These are phyloP conservation scores for Cenchrus fungigraminus DNA, from an alignment of 176 grass and related monocot species.

Conservation along the genomic window DNA sequence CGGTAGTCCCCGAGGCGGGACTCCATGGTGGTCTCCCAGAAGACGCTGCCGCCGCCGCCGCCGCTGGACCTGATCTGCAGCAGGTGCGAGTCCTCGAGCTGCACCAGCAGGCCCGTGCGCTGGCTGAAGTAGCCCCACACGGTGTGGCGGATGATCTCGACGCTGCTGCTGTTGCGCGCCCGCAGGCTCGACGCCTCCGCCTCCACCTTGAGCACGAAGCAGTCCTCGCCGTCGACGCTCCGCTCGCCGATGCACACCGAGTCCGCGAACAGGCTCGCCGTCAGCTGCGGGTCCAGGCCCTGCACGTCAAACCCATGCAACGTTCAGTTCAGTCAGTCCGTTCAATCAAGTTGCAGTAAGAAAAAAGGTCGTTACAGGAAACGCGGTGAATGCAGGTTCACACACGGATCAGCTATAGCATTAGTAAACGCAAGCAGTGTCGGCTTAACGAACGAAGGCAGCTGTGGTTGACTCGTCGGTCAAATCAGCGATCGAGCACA, in stretches of 20 bases:
- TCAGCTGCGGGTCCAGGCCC: conserved; percentile 85
- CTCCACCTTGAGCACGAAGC: conserved; percentile 96
- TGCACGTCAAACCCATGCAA: conserved; percentile 28
- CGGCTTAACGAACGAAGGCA: background rate
- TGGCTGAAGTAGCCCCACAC: conserved; percentile 99
- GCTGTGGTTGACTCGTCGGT: conserved; percentile 23
- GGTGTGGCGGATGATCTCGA: conserved; percentile 92
- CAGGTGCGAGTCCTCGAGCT: conserved; percentile 96
- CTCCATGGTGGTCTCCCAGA: conserved; percentile 99
- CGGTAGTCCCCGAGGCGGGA: conserved; percentile 79
- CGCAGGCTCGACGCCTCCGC: conserved; percentile 78
- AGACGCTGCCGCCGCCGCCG: conserved; percentile 57
- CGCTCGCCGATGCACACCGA: conserved; percentile 84
- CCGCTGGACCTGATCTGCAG: conserved; percentile 72
- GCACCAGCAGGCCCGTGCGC: conserved; percentile 83
- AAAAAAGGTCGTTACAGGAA: background rate
- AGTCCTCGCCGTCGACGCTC: conserved; percentile 71
- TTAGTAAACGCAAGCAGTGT: background rate
- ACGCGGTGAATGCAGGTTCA: background rate
- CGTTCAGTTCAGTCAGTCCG: background rate
- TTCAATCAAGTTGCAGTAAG: background rate
- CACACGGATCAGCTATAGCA: background rate
- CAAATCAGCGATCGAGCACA: conserved; percentile 31
- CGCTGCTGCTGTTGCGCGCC: conserved; percentile 78
- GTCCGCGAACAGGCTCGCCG: conserved; percentile 88